Percentiles rank a stretch among this genome's conserved stretches.
phyloP scores from a whole-genome alignment of 768 basidiomycete species.

The Leccinum imitatum region DNA sequence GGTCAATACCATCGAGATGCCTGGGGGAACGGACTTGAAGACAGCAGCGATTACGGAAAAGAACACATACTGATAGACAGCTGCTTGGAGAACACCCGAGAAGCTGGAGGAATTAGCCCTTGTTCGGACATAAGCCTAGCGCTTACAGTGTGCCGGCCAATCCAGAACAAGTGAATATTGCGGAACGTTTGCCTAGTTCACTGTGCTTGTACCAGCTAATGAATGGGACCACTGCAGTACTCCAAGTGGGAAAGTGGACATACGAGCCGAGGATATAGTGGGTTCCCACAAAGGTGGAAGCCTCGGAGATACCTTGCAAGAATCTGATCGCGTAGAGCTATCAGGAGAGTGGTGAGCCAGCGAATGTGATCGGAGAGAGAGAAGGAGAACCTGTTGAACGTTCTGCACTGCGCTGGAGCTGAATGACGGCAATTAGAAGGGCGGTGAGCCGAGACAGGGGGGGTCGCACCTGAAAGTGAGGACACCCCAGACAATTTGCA shows the following conservation, averaged over 20 bases:
- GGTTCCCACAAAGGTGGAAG: slow-evolving; percentile 75
- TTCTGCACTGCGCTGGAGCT: slow-evolving; percentile 58
- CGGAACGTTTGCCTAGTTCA: slow-evolving; percentile 72
- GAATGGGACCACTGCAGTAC: not conserved
- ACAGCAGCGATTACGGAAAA: not conserved
- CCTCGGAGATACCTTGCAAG: slow-evolving; percentile 70
- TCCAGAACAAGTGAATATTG: slow-evolving; percentile 68
- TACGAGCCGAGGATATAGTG: slow-evolving; percentile 73
- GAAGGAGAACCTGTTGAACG: slow-evolving; percentile 49
- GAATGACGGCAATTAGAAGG: not conserved
- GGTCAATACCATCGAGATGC: slow-evolving; percentile 49
- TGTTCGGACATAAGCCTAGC: not conserved
- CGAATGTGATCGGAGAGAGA: not conserved
- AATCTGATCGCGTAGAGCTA: slow-evolving; percentile 71
- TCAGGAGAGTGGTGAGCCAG: slow-evolving; percentile 1
- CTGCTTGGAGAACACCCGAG: slow-evolving; percentile 63
- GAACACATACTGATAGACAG: slow-evolving; percentile 51
- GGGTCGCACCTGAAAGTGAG: slow-evolving; percentile 58
- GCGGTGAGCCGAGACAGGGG: not conserved
- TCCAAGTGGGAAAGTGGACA: slow-evolving; percentile 22
- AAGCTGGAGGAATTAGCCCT: slow-evolving; percentile 40
- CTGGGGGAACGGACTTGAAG: slow-evolving; percentile 17
- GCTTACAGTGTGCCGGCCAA: slow-evolving; percentile 59
- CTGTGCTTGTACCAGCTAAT: slow-evolving; percentile 65
- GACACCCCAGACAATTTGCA: slow-evolving; percentile 66